These are phyloP conservation scores for Jacaranda copaia DNA, from an alignment of 257 asterid genomes.

Conservation along the genomic window DNA sequence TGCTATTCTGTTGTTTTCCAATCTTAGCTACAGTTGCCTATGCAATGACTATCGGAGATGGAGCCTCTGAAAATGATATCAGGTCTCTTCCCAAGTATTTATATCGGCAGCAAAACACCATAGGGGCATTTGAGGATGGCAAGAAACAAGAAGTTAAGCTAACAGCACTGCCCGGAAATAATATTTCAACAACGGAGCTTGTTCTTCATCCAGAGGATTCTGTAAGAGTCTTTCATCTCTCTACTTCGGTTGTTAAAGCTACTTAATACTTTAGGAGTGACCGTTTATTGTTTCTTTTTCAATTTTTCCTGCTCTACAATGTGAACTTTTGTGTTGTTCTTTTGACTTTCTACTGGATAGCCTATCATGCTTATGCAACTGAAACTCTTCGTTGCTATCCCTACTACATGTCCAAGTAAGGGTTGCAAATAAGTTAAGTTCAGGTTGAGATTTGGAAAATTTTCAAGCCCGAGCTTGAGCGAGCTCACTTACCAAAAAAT, in stretches of 20 bases:
- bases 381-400: no score
- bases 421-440: no score
- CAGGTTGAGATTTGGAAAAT: no score
- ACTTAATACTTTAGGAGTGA: background rate
- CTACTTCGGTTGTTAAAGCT: no score
- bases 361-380: no score
- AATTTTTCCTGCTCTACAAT: no score
- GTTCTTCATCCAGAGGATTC: conserved; percentile 80
- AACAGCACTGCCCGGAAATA: conserved; percentile 39
- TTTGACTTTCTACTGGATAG: no score
- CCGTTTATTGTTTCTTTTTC: background rate
- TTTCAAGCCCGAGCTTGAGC: no score
- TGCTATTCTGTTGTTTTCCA: conserved; percentile 81
- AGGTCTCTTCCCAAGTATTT: conserved; percentile 73
- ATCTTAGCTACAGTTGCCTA: conserved; percentile 76
- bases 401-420: no score
- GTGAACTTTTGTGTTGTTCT: no score
- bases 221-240: conserved; percentile 51
- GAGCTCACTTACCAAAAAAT: no score
- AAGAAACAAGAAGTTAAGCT: conserved; percentile 45
- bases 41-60: conserved; percentile 73
- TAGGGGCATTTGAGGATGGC: conserved; percentile 32
- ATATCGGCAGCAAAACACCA: conserved; percentile 49
- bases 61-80: conserved; percentile 88
- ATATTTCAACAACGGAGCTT: conserved; percentile 50